Percentiles rank a stretch among this genome's conserved stretches.
These are phyloP conservation scores for Nemania sp. DNA, from an alignment of 2,329 filamentous ascomycete genomes.

Conservation along the genomic window DNA sequence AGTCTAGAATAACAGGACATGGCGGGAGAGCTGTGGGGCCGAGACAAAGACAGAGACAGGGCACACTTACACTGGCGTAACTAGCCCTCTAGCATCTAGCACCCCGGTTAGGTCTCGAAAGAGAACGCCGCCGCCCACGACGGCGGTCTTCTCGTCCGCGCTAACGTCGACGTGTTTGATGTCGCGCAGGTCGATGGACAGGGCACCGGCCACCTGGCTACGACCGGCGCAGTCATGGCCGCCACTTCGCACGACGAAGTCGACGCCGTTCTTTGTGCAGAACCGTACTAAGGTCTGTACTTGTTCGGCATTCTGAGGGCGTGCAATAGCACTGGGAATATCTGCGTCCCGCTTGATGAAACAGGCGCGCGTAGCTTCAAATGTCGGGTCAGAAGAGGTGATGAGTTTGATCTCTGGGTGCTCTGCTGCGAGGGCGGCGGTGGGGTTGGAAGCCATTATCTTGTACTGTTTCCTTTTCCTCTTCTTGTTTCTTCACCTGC, in stretches of 20 bases:
- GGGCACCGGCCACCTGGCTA: conserved; percentile 36
- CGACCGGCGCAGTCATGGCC: conserved; percentile 43
- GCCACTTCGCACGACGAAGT: conserved; percentile 38
- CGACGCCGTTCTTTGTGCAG: conserved; percentile 26
- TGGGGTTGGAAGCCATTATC: conserved; percentile 4
- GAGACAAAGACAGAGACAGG: neutral
- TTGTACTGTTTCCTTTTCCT: too few relatives aligned
- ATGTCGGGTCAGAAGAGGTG: conserved; percentile 13
- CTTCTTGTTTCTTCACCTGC: too few relatives aligned
- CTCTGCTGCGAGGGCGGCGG: neutral
- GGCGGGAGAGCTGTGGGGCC: neutral
- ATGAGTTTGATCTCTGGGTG: conserved; percentile 9
- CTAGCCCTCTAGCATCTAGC: conserved; percentile 37
- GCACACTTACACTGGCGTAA: conserved; percentile 33
- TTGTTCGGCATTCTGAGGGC: conserved; percentile 28
- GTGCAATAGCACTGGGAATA: conserved; percentile 25
- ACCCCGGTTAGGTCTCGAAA: conserved; percentile 33
- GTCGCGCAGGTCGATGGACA: conserved; percentile 45
- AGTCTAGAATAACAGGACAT: neutral
- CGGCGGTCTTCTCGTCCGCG: conserved; percentile 35
- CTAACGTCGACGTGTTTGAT: conserved; percentile 39
- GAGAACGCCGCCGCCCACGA: conserved; percentile 44
- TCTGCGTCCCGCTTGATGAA: conserved; percentile 18
- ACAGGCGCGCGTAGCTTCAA: conserved; percentile 26
- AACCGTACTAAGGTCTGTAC: conserved; percentile 27